phyloP scores from a whole-genome alignment of 306 rosid genomes.

The Vigna mungo region DNA sequence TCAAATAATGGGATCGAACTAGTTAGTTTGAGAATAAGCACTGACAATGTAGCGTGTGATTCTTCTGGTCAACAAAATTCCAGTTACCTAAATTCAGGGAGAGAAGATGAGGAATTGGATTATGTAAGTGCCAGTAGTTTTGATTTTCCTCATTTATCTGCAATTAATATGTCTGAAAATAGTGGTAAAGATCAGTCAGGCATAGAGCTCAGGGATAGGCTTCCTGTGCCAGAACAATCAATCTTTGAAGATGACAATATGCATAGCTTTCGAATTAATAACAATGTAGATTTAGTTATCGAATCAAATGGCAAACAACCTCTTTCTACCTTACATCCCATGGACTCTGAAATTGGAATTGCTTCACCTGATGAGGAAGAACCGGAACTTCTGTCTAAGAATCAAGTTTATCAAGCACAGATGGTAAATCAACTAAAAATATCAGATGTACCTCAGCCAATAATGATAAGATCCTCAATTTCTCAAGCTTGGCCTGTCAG shows the following conservation, averaged over 20 bases:
- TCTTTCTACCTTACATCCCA: conserved; percentile 48
- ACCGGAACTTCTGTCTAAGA: conserved; percentile 46
- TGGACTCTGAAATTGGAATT: conserved; percentile 65
- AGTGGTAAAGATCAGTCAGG: conserved; percentile 54
- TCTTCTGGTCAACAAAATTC: conserved; percentile 56
- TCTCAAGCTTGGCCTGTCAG: conserved; percentile 54
- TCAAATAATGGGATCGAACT: conserved; percentile 64
- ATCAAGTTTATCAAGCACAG: conserved; percentile 50
- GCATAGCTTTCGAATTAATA: conserved; percentile 79
- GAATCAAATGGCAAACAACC: conserved; percentile 66
- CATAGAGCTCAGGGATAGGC: conserved; percentile 46
- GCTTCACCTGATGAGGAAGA: conserved; percentile 58
- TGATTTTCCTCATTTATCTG: conserved; percentile 75
- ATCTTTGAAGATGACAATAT: conserved; percentile 67
- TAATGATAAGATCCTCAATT: conserved; percentile 49
- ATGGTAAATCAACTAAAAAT: conserved; percentile 64
- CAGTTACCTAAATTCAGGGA: conserved; percentile 54
- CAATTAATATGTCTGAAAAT: conserved; percentile 69
- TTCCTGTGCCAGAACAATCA: conserved; percentile 46
- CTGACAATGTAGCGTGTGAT: conserved; percentile 58
- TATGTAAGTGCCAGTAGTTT: conserved; percentile 54
- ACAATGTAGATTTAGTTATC: conserved; percentile 73
- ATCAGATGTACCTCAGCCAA: conserved; percentile 74
- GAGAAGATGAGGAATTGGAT: conserved; percentile 64
- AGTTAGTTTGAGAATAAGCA: conserved; percentile 63